Evolutionary conservation across 2,329 filamentous ascomycete genomes (phyloP).

Genomic region (Lachnellula hyalina): DNA sequence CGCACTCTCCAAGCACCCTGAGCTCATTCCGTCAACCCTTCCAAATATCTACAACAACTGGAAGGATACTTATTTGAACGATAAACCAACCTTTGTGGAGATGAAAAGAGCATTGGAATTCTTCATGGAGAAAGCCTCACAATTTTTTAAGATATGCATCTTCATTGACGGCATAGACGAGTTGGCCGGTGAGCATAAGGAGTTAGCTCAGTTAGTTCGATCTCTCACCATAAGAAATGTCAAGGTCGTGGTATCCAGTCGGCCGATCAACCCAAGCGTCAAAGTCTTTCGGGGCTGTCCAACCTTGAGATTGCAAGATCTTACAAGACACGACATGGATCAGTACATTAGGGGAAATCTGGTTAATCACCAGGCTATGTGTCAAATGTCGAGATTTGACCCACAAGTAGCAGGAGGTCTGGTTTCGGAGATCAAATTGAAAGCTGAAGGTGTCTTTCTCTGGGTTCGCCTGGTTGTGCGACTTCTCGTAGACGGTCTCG

Average conservation of each 20-base stretch:
- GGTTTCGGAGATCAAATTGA: constrained; percentile 2
- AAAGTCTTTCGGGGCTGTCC: constrained; percentile 15
- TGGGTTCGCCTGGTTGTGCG: constrained; percentile 20
- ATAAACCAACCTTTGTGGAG: not conserved
- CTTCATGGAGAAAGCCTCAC: not conserved
- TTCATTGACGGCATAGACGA: constrained; percentile 20
- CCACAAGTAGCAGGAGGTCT: not conserved
- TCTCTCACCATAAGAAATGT: not conserved
- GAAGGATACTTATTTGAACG: not conserved
- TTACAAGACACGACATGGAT: constrained; percentile 23
- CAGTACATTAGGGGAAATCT: constrained; percentile 17
- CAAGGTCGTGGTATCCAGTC: constrained; percentile 10
- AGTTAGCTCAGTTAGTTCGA: too few species aligned
- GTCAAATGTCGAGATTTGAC: not conserved
- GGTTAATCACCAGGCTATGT: constrained; percentile 3
- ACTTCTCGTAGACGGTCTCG: not conserved
- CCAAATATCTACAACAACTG: not conserved
- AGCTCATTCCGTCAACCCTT: constrained; percentile 3
- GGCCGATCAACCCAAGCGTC: constrained; percentile 14
- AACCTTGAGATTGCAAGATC: constrained; percentile 18
- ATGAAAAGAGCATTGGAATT: not conserved
- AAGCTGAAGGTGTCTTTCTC: constrained; percentile 19
- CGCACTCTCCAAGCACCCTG: constrained; percentile 7
- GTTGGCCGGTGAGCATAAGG: constrained; percentile 1
- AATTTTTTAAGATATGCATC: constrained; percentile 10